Evolutionary conservation across 306 rosid species (phyloP), one percentile per base, ranked within the genome.

Genomic region (Leucaena leucocephala): DNA sequence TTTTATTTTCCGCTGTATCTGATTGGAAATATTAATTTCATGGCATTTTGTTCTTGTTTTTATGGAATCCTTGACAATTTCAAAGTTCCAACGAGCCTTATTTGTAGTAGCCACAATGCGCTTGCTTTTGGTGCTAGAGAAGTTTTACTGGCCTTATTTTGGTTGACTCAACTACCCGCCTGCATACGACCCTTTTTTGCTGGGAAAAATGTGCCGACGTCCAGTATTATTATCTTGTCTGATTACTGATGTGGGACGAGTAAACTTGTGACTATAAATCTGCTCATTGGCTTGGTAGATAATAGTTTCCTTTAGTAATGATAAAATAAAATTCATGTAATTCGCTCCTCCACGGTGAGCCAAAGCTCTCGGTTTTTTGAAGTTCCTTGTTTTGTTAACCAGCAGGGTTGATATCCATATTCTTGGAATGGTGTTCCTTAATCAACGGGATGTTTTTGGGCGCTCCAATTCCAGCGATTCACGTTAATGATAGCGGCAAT

Each of bases 21-120:
- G 86, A 84, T 78, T 80, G 80, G 45, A 84, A 87, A 22, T 78
- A 78, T 81, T 83, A 83, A 85, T 74, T 86, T 86, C 84, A 85
- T 82, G 91, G 74, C 82, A 70, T 87, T 27, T 27, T 84, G 85
- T 76, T 79, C 84, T 48, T 82, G 17, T 61, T 61, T 61, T 17
- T 14, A 61, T 61, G 50, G 69, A 78, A 68, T 87, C 76, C 35
- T 62, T 76, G 50, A 35, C 70, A 54, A 76, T 68, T 72, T 85
- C 68, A 22, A 66, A 69, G 81, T 77, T 81, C 80, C 66, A 58
- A 76, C 74, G 34, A 72, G 79, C 83, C 80, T 80, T 77, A 71
- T 84, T 76, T 81, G 72, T 71, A 68, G 58, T 80, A 64, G 62
- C 64, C 42, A 6, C 48, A 66, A 65, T 57, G 82, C 82, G 80